A percentile compares a stretch with the other conserved stretches of the same genome.
These are phyloP conservation scores for Talaromyces sp. DNA, from an alignment of 2,329 filamentous ascomycete genomes.

Conservation along the genomic window DNA sequence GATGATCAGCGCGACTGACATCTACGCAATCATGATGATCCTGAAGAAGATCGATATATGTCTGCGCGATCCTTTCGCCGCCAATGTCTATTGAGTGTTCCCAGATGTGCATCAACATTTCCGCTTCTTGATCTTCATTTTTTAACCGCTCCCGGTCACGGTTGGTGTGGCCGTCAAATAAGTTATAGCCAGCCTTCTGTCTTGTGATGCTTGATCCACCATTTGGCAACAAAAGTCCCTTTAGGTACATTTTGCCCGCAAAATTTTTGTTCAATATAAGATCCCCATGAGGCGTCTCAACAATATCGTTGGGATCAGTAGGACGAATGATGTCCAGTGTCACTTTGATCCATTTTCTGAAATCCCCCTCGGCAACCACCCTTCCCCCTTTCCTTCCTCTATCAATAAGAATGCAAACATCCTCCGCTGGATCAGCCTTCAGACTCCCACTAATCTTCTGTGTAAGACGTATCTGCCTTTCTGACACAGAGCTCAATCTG, in stretches of 20 bases:
- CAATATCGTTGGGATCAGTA: not conserved
- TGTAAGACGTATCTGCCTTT: not conserved
- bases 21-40: not conserved
- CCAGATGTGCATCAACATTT: not conserved
- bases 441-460: not conserved
- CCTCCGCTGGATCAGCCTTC: not conserved
- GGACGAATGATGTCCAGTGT: not conserved
- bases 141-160: not conserved
- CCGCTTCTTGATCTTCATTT: not conserved
- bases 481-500: not conserved
- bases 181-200: slow-evolving; percentile 3
- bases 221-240: not conserved
- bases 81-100: not conserved
- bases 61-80: not conserved
- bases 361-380: not conserved
- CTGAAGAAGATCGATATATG: slow-evolving; percentile 3
- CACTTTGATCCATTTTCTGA: not conserved
- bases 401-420: not conserved
- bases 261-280: not conserved
- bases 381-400: not conserved
- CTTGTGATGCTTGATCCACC: not conserved
- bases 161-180: not conserved
- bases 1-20: not conserved
- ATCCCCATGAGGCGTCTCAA: slow-evolving; percentile 4
- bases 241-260: not conserved